A percentile compares a stretch with the other conserved stretches of the same genome.
Conservation (phyloP, 768 basidiomycete genomes). For the Dendrothele bispora region DNA sequence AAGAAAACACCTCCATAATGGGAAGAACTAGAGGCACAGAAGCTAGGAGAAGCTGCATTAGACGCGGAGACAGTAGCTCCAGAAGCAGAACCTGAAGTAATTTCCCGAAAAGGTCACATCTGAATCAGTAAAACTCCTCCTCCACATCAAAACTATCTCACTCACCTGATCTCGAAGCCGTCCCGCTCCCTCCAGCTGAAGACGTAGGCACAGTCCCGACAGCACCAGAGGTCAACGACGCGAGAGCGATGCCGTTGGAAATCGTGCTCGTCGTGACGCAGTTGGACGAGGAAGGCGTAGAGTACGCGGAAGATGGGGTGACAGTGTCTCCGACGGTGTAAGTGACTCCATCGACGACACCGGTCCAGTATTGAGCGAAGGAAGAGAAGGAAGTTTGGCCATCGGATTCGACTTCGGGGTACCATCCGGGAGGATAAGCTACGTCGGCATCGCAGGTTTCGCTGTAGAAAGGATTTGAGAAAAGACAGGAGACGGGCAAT, state of each 20-base stretch:
- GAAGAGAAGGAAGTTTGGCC: conserved; percentile 40
- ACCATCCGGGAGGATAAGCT: conserved; percentile 48
- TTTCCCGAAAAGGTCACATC: background rate
- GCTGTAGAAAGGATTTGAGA: conserved; percentile 16
- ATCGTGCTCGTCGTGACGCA: conserved; percentile 38
- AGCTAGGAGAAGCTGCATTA: conserved; percentile 2
- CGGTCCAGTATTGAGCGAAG: conserved; percentile 45
- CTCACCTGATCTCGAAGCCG: conserved; percentile 2
- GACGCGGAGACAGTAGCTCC: conserved; percentile 2
- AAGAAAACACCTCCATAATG: conserved; percentile 17
- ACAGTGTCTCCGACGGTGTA: conserved; percentile 41
- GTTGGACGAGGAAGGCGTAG: conserved; percentile 39
- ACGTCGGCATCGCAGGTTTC: conserved; percentile 45
- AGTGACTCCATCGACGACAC: conserved; percentile 26
- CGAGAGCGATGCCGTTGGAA: conserved; percentile 36
- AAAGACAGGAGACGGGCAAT: too few relatives aligned
- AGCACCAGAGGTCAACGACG: conserved; percentile 22
- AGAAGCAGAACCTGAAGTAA: background rate
- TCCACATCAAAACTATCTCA: background rate
- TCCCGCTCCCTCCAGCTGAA: conserved; percentile 11
- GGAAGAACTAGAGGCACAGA: conserved; percentile 9
- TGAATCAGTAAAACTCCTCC: background rate
- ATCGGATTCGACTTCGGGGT: conserved; percentile 37
- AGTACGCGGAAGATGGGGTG: conserved; percentile 35
- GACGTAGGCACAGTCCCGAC: conserved; percentile 1